Evolutionary conservation across 1,284 basidiomycete genomes (phyloP), one percentile per base, ranked within the genome.

Genomic region (Albatrellus sp.): DNA sequence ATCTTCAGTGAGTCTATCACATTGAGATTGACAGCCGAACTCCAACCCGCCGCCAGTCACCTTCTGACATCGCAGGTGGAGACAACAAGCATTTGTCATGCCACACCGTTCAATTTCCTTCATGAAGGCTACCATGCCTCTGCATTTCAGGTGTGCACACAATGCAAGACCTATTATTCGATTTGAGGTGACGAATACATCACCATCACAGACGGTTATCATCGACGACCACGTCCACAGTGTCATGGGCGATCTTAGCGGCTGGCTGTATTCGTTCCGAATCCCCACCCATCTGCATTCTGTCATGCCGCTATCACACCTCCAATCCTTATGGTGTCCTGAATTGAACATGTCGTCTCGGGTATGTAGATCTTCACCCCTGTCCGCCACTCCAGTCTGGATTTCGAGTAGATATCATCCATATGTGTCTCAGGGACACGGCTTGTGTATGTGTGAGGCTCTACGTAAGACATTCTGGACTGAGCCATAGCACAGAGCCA

Each of bases 351-450:
- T 44, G 20, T 20, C 24, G 13, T 44, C 43, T 10, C 20, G 24
- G 28, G 43, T 44, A 11, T n/a, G 39, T 31, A 12, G n/a, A 1
- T 12, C 7, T 11, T 5, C 31, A 8, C n/a, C n/a, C 11, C 16
- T 20, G 24, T 12, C 20, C 7, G 17, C 31, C 35, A 14, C 9
- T 16, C 24, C 14, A 35, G 6, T 5, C 33, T 7, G 20, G 14
- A 14, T 35, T n/a, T 34, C 16, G 14, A n/a, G 9, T 29, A 46
- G 45, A 31, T 46, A 11, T 46, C 75, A 1, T 74, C 77, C 24
- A 70, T 80, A n/a, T 65, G 57, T 38, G 57, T 66, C 16, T 72
- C 68, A 43, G 66, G 62, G 16, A 55, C 66, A n/a, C 59, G 57
- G 53, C 72, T 68, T 57, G 61, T 77, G 76, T 78, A 53, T 39